Percentiles rank a stretch among this genome's conserved stretches.
Evolutionary conservation across 495 filamentous ascomycete genomes (phyloP).

Genomic region (Aspergillus baeticus): DNA sequence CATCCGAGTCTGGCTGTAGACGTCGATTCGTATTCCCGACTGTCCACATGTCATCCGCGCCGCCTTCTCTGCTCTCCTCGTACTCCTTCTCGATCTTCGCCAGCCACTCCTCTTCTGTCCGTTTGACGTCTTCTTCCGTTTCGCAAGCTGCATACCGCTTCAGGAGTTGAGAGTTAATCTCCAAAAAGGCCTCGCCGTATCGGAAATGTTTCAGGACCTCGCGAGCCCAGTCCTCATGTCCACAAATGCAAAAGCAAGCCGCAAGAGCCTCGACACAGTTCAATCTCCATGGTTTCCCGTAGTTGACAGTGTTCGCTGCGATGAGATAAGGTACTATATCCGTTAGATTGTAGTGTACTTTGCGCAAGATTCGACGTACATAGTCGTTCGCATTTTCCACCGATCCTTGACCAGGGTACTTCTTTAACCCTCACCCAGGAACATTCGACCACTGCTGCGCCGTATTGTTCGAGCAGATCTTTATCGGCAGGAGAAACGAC

Average conservation of each 20-base stretch:
- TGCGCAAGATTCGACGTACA: conserved; percentile 33
- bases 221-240: conserved; percentile 85
- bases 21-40: conserved; percentile 80
- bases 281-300: conserved; percentile 88
- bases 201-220: conserved; percentile 78
- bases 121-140: conserved; percentile 85
- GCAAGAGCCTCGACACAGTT: conserved; percentile 96
- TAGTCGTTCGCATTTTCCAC: conserved; percentile 89
- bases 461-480: conserved; percentile 78
- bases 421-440: conserved; percentile 92
- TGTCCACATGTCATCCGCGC: conserved; percentile 71
- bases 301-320: conserved; percentile 95
- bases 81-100: conserved; percentile 88
- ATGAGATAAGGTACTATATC: conserved; percentile 80
- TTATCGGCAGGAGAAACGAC: conserved; percentile 78
- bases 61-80: conserved; percentile 67
- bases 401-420: conserved; percentile 86
- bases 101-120: conserved; percentile 81
- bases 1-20: conserved; percentile 49
- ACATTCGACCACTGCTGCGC: conserved; percentile 95
- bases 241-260: conserved; percentile 88
- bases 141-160: conserved; percentile 81
- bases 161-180: conserved; percentile 80
- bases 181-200: conserved; percentile 82
- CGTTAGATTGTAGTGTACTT: neutral